A percentile compares a stretch with the other conserved stretches of the same genome.
Evolutionary conservation across 2,329 filamentous ascomycete species (phyloP).

Genomic region (Paradendryphiella salina): DNA sequence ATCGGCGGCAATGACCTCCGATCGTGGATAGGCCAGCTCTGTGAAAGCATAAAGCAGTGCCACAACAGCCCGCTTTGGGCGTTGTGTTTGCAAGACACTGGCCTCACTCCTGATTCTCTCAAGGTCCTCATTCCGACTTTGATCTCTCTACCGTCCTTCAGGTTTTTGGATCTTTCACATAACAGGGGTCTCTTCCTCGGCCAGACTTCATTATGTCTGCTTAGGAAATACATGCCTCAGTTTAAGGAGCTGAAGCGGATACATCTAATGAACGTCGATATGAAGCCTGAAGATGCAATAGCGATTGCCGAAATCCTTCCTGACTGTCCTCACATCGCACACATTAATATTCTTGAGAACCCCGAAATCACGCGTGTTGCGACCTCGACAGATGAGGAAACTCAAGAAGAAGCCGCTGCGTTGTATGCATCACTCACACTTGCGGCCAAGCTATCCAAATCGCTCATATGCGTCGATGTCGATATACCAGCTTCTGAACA

Average conservation of each 20-base stretch:
- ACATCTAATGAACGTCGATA: slow-evolving; percentile 80
- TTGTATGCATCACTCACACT: slow-evolving; percentile 90
- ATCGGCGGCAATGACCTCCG: slow-evolving; percentile 78
- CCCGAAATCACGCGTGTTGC: slow-evolving; percentile 70
- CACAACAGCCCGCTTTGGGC: slow-evolving; percentile 68
- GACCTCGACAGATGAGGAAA: slow-evolving; percentile 73
- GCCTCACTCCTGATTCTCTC: slow-evolving; percentile 72
- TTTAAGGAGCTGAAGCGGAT: slow-evolving; percentile 78
- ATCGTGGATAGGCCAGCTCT: slow-evolving; percentile 52
- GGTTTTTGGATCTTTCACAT: slow-evolving; percentile 90
- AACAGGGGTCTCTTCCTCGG: slow-evolving; percentile 80
- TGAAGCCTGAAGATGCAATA: slow-evolving; percentile 87
- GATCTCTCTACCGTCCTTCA: slow-evolving; percentile 69
- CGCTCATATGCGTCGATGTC: slow-evolving; percentile 86
- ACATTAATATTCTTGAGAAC: slow-evolving; percentile 87
- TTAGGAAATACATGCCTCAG: slow-evolving; percentile 84
- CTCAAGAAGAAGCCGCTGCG: slow-evolving; percentile 90
- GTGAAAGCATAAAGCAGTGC: slow-evolving; percentile 57
- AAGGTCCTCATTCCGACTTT: slow-evolving; percentile 76
- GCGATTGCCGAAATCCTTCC: slow-evolving; percentile 87
- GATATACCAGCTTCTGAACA: slow-evolving; percentile 80
- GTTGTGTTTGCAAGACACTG: slow-evolving; percentile 83
- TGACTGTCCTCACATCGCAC: slow-evolving; percentile 77
- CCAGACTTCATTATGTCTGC: slow-evolving; percentile 71
- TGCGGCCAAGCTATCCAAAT: slow-evolving; percentile 79